phyloP scores from a whole-genome alignment of 148 eudicot species.

The Suaeda aralocaspica region DNA sequence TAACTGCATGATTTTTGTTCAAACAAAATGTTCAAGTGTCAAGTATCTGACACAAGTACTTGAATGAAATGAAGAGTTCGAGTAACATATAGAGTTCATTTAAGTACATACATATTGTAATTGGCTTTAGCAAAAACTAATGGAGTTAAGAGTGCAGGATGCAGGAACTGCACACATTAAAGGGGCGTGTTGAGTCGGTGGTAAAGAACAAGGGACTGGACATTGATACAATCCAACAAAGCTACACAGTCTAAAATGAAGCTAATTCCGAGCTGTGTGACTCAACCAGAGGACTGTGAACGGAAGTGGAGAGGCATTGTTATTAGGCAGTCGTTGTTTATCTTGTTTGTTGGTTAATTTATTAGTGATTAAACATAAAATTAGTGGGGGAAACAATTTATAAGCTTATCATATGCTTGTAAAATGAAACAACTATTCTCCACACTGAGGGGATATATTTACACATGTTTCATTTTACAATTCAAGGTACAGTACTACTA shows the following conservation, averaged over 20 bases:
- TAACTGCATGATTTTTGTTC: no score
- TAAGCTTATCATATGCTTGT: neutral
- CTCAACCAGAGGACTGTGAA: slow-evolving; percentile 16
- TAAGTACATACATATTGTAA: neutral
- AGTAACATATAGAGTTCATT: no score
- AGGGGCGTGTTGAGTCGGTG: slow-evolving; percentile 64
- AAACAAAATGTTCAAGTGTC: no score
- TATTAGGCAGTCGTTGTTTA: no score
- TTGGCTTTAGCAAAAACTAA: neutral
- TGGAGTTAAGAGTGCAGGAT: slow-evolving; percentile 33
- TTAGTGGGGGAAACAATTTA: no score
- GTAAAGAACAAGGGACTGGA: slow-evolving; percentile 66
- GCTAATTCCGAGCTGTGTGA: slow-evolving; percentile 6
- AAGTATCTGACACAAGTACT: no score
- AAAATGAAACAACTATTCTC: neutral
- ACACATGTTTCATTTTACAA: neutral
- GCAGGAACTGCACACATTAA: slow-evolving; percentile 62
- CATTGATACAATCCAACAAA: slow-evolving; percentile 52
- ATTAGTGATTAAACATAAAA: no score
- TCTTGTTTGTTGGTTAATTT: no score
- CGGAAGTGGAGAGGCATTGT: slow-evolving; percentile 18
- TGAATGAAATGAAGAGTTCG: no score
- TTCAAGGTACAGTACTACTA: neutral
- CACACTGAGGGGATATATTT: neutral
- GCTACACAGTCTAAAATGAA: slow-evolving; percentile 44